Evolutionary conservation across 2,329 filamentous ascomycete genomes (phyloP).

Genomic region (Ophioceras dolichostomum): DNA sequence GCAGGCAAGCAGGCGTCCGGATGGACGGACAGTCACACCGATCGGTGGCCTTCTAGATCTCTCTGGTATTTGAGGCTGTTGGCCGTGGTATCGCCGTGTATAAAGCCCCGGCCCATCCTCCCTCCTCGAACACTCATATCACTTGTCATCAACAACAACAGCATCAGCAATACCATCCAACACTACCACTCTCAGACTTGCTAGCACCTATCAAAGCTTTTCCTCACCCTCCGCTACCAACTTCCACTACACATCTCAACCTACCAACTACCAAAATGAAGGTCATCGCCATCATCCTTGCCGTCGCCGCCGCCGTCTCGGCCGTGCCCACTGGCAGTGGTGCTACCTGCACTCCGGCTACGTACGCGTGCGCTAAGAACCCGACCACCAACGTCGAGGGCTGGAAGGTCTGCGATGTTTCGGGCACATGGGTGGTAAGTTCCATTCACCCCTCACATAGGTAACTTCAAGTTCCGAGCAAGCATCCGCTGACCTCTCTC

Average conservation of each 20-base stretch:
- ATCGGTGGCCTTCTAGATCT: no score
- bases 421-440: slow-evolving; percentile 10
- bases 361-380: slow-evolving; percentile 9
- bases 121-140: no score
- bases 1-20: no score
- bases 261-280: neutral
- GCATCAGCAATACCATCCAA: neutral
- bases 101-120: no score
- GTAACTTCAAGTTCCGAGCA: no score
- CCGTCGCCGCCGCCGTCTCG: neutral
- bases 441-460: neutral
- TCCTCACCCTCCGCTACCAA: no score
- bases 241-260: neutral
- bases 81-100: no score
- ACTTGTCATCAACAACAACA: neutral
- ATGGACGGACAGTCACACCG: no score
- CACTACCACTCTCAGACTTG: no score
- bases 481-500: no score
- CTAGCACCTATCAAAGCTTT: no score
- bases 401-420: slow-evolving; percentile 11
- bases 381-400: slow-evolving; percentile 5
- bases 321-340: neutral
- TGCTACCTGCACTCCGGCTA: slow-evolving; percentile 8
- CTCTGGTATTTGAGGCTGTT: no score
- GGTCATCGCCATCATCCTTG: neutral